Conservation (phyloP, 2,329 filamentous ascomycete species). For the Camillea tinctor region DNA sequence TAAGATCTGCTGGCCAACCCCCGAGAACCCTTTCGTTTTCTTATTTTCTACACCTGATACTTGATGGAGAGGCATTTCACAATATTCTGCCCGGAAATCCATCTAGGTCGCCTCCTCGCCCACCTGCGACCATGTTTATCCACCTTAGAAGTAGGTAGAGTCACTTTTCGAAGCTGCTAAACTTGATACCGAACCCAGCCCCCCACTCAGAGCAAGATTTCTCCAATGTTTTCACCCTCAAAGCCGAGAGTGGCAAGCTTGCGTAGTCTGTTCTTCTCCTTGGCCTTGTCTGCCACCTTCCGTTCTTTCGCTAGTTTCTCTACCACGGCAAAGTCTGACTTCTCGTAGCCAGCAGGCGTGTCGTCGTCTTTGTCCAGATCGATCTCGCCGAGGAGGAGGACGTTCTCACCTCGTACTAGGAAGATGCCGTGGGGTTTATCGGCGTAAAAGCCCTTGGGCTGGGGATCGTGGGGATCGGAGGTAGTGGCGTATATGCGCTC, state of each 20-base stretch:
- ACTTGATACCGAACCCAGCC: not conserved
- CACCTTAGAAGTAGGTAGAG: not conserved
- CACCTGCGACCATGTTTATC: not conserved
- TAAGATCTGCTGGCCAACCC: not conserved
- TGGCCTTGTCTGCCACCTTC: conserved; percentile 65
- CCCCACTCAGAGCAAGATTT: conserved; percentile 57
- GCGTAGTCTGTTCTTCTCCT: conserved; percentile 69
- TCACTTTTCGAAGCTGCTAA: not conserved
- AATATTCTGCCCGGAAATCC: conserved; percentile 55
- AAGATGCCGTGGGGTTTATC: conserved; percentile 86
- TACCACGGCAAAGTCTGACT: conserved; percentile 67
- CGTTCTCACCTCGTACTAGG: conserved; percentile 92
- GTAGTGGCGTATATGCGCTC: conserved; percentile 72
- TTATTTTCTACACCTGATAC: conserved; percentile 1
- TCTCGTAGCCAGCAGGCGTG: conserved; percentile 65
- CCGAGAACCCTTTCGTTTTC: conserved; percentile 1
- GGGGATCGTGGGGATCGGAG: conserved; percentile 32
- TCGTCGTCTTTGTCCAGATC: conserved; percentile 96
- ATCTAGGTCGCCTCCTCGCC: conserved; percentile 8
- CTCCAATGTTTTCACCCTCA: conserved; percentile 79
- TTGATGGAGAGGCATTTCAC: conserved; percentile 52
- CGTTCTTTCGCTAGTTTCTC: conserved; percentile 71
- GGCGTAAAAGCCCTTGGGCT: conserved; percentile 63
- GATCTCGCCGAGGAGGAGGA: conserved; percentile 92
- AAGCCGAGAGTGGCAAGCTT: conserved; percentile 79